phyloP scores from a whole-genome alignment of 2,329 filamentous ascomycete species.

The Cytospora leucostoma region DNA sequence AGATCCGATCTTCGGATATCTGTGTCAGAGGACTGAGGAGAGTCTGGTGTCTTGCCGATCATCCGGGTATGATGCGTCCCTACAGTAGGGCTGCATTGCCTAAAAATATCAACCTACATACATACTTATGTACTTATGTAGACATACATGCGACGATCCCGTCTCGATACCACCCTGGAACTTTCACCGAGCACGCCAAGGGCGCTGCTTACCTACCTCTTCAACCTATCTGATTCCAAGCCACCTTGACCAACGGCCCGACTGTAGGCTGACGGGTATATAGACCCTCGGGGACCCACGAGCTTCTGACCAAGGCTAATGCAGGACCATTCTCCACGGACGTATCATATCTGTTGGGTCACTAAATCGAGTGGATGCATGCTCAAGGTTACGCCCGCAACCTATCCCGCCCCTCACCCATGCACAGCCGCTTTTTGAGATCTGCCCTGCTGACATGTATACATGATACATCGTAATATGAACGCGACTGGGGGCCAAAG shows the following conservation, averaged over 20 bases:
- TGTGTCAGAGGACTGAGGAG: too few relatives aligned
- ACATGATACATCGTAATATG: background rate
- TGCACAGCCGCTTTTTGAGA: background rate
- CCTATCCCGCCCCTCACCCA: background rate
- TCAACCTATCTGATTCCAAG: background rate
- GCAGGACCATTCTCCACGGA: background rate
- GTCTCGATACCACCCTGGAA: background rate
- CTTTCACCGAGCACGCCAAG: too few relatives aligned
- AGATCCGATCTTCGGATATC: too few relatives aligned
- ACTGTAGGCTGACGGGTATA: background rate
- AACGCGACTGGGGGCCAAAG: background rate
- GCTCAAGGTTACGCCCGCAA: background rate
- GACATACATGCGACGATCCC: background rate
- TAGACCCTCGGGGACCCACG: background rate
- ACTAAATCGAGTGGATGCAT: background rate
- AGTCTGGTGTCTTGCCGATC: too few relatives aligned
- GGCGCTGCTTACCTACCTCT: too few relatives aligned
- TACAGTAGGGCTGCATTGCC: background rate
- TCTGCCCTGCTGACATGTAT: background rate
- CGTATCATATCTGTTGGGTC: background rate
- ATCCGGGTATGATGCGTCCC: too few relatives aligned
- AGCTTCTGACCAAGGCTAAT: background rate
- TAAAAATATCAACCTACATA: conserved; percentile 10
- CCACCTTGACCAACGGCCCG: background rate
- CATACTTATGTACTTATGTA: too few relatives aligned